Evolutionary conservation across 1,284 basidiomycete species (phyloP).

Genomic region (Coriolopsis trogii): DNA sequence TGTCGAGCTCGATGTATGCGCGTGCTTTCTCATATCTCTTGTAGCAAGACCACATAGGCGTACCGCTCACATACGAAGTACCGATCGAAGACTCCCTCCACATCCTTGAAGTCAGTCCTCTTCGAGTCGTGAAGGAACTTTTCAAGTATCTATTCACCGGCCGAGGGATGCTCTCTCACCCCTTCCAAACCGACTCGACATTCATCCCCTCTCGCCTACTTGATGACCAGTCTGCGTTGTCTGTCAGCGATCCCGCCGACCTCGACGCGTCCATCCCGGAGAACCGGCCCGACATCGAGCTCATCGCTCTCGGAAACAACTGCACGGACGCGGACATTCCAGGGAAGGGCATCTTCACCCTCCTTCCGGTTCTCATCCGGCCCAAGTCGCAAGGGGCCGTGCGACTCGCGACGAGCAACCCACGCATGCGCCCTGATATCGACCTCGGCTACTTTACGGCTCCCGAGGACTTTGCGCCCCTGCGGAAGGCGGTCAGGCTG

Average conservation of each 20-base stretch:
- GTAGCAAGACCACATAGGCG: slow-evolving; percentile 38
- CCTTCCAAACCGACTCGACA: slow-evolving; percentile 32
- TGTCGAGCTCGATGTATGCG: neutral
- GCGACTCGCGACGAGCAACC: slow-evolving; percentile 35
- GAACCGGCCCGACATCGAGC: slow-evolving; percentile 40
- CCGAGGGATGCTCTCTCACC: slow-evolving; percentile 33
- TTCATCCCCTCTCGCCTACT: slow-evolving; percentile 33
- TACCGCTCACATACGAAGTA: slow-evolving; percentile 31
- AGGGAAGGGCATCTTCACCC: slow-evolving; percentile 30
- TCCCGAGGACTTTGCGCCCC: slow-evolving; percentile 27
- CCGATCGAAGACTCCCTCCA: slow-evolving; percentile 33
- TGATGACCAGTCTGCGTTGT: slow-evolving; percentile 12
- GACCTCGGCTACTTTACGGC: slow-evolving; percentile 35
- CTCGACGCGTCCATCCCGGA: slow-evolving; percentile 24
- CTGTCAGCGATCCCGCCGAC: slow-evolving; percentile 10
- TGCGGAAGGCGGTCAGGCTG: slow-evolving; percentile 31
- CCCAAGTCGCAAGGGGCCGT: slow-evolving; percentile 39
- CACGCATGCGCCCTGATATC: slow-evolving; percentile 34
- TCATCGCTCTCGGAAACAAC: slow-evolving; percentile 34
- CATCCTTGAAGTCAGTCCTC: slow-evolving; percentile 17
- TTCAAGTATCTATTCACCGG: slow-evolving; percentile 34
- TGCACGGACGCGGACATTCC: slow-evolving; percentile 22
- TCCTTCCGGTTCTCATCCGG: slow-evolving; percentile 33
- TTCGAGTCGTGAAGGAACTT: slow-evolving; percentile 29
- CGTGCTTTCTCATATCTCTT: neutral